Percentiles rank a stretch among this genome's conserved stretches.
These are phyloP conservation scores for Glebionis coronaria DNA, from an alignment of 129 eudicot species.

Conservation along the genomic window DNA sequence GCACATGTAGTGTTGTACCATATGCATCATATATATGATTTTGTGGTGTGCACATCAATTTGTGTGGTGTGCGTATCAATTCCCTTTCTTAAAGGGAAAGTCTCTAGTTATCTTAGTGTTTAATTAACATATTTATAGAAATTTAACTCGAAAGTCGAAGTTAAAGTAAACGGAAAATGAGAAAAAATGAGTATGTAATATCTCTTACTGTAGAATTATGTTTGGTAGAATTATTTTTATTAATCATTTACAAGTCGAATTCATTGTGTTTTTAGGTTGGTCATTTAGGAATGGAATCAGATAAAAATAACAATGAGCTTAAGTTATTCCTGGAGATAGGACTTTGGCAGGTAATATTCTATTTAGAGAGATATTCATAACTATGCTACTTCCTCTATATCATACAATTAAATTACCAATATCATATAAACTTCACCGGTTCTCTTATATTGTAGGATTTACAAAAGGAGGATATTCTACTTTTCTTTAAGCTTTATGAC, in stretches of 20 bases:
- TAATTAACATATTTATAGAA: too few species aligned
- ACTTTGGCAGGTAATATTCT: conserved; percentile 50
- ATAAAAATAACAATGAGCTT: conserved; percentile 37
- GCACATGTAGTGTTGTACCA: too few species aligned
- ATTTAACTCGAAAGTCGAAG: too few species aligned
- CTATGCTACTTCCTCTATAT: conserved; percentile 3
- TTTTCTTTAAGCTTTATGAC: conserved; percentile 84
- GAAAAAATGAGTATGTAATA: not conserved
- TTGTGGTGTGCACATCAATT: too few species aligned
- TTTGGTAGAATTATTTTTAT: not conserved
- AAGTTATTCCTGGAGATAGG: conserved; percentile 85
- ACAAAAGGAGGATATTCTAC: conserved; percentile 75
- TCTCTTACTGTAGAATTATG: not conserved
- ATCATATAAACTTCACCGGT: not conserved
- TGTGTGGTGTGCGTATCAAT: too few species aligned
- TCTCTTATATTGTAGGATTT: conserved; percentile 52
- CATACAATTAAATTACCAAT: not conserved
- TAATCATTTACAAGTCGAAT: not conserved
- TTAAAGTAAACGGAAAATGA: not conserved
- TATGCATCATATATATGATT: too few species aligned
- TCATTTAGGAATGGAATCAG: not conserved
- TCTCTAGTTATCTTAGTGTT: too few species aligned
- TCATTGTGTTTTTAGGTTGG: not conserved
- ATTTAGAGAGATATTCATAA: not conserved
- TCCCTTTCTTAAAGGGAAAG: not conserved